Evolutionary conservation across 2,329 filamentous ascomycete genomes (phyloP).

Genomic region (Fusarium subtropicale): DNA sequence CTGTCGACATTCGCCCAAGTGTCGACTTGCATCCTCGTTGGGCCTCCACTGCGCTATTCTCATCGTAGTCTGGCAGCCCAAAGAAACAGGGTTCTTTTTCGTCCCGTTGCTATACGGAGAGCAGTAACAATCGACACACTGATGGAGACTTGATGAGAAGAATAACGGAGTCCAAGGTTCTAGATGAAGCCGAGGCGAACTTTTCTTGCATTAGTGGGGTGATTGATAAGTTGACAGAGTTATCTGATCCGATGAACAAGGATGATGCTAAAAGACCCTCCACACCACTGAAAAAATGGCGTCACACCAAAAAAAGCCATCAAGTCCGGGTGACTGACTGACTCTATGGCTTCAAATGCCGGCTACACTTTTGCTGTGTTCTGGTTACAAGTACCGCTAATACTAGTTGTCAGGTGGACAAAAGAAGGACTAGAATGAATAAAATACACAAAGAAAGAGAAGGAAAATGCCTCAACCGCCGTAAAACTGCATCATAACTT

Average conservation of each 20-base stretch:
- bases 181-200: slow-evolving; percentile 5
- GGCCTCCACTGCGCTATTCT: slow-evolving; percentile 8
- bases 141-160: slow-evolving; percentile 16
- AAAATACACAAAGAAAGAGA: not conserved
- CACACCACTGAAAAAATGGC: slow-evolving; percentile 21
- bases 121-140: slow-evolving; percentile 29
- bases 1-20: not conserved
- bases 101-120: slow-evolving; percentile 16
- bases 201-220: slow-evolving; percentile 35
- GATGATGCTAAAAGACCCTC: slow-evolving; percentile 10
- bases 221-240: slow-evolving; percentile 37
- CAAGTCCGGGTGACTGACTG: not conserved
- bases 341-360: not conserved
- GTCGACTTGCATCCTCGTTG: slow-evolving; percentile 19
- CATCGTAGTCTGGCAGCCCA: not conserved
- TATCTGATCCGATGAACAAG: slow-evolving; percentile 41
- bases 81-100: slow-evolving; percentile 14
- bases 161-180: not conserved
- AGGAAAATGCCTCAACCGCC: slow-evolving; percentile 28
- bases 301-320: slow-evolving; percentile 27
- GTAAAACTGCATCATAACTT: slow-evolving; percentile 57
- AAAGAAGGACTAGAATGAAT: not conserved
- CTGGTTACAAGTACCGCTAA: slow-evolving; percentile 2
- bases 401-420: not conserved
- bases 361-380: not conserved